phyloP scores from a whole-genome alignment of 163 green algal genomes.

The Scenedesmus sp. region DNA sequence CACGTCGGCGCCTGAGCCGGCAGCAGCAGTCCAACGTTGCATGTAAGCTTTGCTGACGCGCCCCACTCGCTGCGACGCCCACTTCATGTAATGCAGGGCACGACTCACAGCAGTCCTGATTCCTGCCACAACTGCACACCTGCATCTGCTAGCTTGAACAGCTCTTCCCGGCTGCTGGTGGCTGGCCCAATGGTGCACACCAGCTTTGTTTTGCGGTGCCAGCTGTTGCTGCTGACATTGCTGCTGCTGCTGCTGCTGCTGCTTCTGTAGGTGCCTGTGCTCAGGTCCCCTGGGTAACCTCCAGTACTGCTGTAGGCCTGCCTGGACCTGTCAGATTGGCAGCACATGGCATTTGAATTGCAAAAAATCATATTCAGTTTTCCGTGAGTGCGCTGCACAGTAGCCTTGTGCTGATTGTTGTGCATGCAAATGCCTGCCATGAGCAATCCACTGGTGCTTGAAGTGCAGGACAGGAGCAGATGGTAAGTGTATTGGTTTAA shows the following conservation, averaged over 20 bases:
- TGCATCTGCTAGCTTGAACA: conserved; percentile 81
- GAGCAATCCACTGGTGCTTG: no score
- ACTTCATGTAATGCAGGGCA: no score
- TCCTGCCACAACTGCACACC: no score
- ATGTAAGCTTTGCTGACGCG: no score
- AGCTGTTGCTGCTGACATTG: background rate
- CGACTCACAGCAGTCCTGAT: no score
- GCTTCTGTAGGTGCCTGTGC: conserved; percentile 7
- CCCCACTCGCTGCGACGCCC: no score
- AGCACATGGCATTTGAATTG: no score
- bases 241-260: conserved; percentile 11
- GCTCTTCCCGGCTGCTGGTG: conserved; percentile 71
- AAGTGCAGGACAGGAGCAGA: background rate
- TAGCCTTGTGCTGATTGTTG: no score
- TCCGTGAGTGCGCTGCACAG: no score
- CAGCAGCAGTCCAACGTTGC: no score
- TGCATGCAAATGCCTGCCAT: background rate
- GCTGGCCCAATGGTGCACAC: conserved; percentile 90
- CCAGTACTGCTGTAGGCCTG: background rate
- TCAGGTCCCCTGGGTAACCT: conserved; percentile 18
- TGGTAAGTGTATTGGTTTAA: background rate
- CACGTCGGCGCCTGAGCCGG: no score
- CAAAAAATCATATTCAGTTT: no score
- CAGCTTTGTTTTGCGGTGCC: conserved; percentile 53
- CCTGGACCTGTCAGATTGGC: background rate